Percentiles rank a stretch among this genome's conserved stretches.
Evolutionary conservation across 73 alveolate species (phyloP).

Genomic region (Blepharisma stoltei): DNA sequence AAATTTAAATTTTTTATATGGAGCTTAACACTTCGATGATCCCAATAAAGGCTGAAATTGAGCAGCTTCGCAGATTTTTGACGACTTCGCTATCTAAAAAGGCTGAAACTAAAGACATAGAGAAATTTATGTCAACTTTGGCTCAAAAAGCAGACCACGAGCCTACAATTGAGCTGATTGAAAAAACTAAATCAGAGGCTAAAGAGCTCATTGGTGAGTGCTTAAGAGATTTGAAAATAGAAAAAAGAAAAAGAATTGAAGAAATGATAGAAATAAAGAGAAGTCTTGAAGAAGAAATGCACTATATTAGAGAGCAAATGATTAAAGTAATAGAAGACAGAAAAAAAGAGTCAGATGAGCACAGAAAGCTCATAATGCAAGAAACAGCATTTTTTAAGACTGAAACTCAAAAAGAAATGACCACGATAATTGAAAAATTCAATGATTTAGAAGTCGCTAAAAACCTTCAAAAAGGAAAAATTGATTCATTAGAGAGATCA

Average conservation of each 20-base stretch:
- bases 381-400: background rate
- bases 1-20: too few relatives aligned
- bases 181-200: background rate
- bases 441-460: too few relatives aligned
- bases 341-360: conserved; percentile 16
- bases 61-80: conserved; percentile 1
- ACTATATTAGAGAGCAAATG: background rate
- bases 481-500: too few relatives aligned
- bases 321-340: background rate
- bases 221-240: background rate
- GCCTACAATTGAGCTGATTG: background rate
- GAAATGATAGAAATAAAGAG: background rate
- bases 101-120: conserved; percentile 8
- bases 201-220: background rate
- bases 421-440: too few relatives aligned
- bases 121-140: background rate
- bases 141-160: conserved; percentile 6
- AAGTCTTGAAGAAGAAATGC: background rate
- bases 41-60: conserved; percentile 20
- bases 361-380: conserved; percentile 8
- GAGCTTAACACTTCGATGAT: background rate
- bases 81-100: background rate
- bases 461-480: too few relatives aligned
- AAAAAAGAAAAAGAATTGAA: background rate
- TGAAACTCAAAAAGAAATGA: too few relatives aligned